Conservation (phyloP, 2,329 filamentous ascomycete genomes). For the Fusarium xyrophilum region DNA sequence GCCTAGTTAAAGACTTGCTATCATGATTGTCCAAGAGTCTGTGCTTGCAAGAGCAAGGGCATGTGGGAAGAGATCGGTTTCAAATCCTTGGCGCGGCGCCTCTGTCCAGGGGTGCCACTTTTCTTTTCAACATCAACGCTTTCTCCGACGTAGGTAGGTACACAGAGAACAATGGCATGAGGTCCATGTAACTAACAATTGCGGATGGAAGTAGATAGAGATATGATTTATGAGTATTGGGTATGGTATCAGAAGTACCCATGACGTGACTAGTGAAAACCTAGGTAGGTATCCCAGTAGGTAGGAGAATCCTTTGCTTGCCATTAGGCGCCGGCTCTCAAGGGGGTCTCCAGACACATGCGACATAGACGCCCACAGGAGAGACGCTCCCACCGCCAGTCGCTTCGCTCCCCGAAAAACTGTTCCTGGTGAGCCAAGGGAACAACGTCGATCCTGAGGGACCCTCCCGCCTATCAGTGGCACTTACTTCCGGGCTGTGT, state of each 20-base stretch:
- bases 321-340: slow-evolving; percentile 25
- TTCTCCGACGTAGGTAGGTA: background rate
- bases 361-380: slow-evolving; percentile 37
- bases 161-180: slow-evolving; percentile 2
- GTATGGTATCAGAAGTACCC: background rate
- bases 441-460: slow-evolving; percentile 21
- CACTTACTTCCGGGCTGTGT: background rate
- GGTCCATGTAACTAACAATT: background rate
- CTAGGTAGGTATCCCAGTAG: background rate
- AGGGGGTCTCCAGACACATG: slow-evolving; percentile 28
- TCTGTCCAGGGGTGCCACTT: slow-evolving; percentile 21
- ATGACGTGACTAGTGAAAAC: background rate
- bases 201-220: background rate
- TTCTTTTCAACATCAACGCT: slow-evolving; percentile 6
- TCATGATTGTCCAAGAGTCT: no score
- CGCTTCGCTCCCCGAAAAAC: slow-evolving; percentile 17
- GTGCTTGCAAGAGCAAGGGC: background rate
- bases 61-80: slow-evolving; percentile 31
- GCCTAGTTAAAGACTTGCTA: no score
- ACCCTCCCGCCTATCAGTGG: background rate
- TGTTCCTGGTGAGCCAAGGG: slow-evolving; percentile 17
- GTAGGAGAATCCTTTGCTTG: background rate
- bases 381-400: slow-evolving; percentile 35
- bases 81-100: slow-evolving; percentile 16
- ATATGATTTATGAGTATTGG: background rate